phyloP scores from a whole-genome alignment of 495 filamentous ascomycete genomes.

The Penicillium flavigenum region DNA sequence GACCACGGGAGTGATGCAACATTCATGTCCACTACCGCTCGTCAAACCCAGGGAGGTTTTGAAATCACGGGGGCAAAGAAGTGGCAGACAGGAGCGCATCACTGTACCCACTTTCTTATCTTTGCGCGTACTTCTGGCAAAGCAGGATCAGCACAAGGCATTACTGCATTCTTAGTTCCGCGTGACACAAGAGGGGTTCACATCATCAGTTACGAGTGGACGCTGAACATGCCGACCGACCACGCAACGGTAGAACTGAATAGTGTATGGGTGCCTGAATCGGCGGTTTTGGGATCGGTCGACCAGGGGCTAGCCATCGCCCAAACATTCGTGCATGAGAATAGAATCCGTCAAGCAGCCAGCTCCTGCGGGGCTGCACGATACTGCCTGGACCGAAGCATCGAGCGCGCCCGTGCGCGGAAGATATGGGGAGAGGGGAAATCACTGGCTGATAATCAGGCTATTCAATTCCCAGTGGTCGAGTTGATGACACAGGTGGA shows the following conservation, averaged over 20 bases:
- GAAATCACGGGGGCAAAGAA: constrained; percentile 56
- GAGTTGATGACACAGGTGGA: constrained; percentile 58
- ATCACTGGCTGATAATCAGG: constrained; percentile 56
- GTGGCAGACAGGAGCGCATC: constrained; percentile 62
- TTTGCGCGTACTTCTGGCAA: constrained; percentile 55
- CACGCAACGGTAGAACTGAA: constrained; percentile 54
- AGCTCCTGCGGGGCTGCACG: constrained; percentile 56
- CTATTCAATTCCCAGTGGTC: constrained; percentile 60
- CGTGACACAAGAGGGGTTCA: constrained; percentile 43
- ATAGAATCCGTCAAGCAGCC: constrained; percentile 60
- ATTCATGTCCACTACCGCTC: constrained; percentile 53
- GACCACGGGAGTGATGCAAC: constrained; percentile 60
- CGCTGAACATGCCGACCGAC: constrained; percentile 63
- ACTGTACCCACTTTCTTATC: constrained; percentile 57
- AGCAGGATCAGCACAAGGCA: constrained; percentile 48
- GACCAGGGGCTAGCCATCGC: constrained; percentile 54
- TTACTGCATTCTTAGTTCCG: constrained; percentile 59
- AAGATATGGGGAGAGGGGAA: constrained; percentile 52
- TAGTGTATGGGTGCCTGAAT: constrained; percentile 48
- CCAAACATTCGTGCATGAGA: constrained; percentile 63
- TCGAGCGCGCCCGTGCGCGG: constrained; percentile 51
- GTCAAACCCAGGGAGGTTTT: constrained; percentile 42
- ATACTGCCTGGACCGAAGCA: constrained; percentile 54
- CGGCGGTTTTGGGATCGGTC: constrained; percentile 47
- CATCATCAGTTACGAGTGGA: constrained; percentile 58